phyloP scores from a whole-genome alignment of 495 filamentous ascomycete genomes.

The Pyrenula massariospora region DNA sequence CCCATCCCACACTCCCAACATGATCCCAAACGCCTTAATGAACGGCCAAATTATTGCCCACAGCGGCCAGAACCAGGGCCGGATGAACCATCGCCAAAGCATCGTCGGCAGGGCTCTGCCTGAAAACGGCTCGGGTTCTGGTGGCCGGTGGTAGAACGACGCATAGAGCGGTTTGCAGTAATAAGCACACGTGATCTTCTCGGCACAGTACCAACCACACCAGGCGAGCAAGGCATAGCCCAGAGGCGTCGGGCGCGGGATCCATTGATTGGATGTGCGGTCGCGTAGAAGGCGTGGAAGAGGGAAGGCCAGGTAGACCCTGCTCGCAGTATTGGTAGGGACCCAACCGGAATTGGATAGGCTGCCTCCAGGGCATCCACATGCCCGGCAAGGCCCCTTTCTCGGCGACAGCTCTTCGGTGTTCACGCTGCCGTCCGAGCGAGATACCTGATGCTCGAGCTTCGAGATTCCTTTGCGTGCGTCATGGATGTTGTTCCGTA shows the following conservation, averaged over 20 bases:
- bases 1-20: not conserved
- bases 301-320: slow-evolving; percentile 31
- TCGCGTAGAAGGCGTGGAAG: slow-evolving; percentile 36
- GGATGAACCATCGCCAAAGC: slow-evolving; percentile 27
- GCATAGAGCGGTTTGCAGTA: slow-evolving; percentile 48
- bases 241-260: slow-evolving; percentile 40
- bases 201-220: slow-evolving; percentile 43
- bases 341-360: not conserved
- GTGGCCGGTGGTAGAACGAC: slow-evolving; percentile 32
- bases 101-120: slow-evolving; percentile 35
- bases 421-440: slow-evolving; percentile 18
- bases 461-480: slow-evolving; percentile 54
- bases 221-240: slow-evolving; percentile 37
- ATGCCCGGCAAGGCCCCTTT: slow-evolving; percentile 15
- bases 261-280: slow-evolving; percentile 21
- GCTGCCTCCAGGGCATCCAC: slow-evolving; percentile 9
- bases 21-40: not conserved
- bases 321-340: slow-evolving; percentile 9
- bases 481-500: slow-evolving; percentile 50
- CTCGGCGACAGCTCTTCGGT: slow-evolving; percentile 7
- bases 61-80: not conserved
- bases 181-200: slow-evolving; percentile 46
- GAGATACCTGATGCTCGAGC: slow-evolving; percentile 48
- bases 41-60: not conserved
- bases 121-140: slow-evolving; percentile 30